Evolutionary conservation across 73 alveolate genomes (phyloP).

Genomic region (Tetrahymena malaccensis): DNA sequence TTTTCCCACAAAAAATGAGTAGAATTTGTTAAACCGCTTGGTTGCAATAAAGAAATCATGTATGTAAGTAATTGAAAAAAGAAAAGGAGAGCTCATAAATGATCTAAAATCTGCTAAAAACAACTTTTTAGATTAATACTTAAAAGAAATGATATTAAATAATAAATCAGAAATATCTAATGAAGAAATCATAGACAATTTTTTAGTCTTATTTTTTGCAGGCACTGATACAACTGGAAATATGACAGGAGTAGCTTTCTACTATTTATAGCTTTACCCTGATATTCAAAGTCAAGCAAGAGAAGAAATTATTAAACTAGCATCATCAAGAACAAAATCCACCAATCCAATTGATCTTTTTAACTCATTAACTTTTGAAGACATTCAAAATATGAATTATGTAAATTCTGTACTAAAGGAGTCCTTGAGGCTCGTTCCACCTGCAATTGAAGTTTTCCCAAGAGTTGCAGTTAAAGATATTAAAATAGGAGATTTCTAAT

Average conservation of each 20-base stretch:
- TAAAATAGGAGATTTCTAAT: background rate
- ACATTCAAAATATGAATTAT: background rate
- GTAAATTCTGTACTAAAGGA: background rate
- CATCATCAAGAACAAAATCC: background rate
- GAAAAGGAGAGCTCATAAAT: background rate
- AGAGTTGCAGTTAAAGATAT: background rate
- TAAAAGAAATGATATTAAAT: background rate
- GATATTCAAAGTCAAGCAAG: background rate
- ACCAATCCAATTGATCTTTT: background rate
- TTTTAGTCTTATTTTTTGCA: background rate
- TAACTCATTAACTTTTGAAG: background rate
- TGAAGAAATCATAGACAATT: background rate
- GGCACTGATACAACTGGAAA: background rate
- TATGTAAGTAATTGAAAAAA: background rate
- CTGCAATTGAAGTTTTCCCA: background rate
- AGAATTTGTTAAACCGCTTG: background rate
- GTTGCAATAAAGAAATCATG: background rate
- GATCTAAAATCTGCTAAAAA: background rate
- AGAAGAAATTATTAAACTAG: background rate
- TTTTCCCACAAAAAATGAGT: background rate
- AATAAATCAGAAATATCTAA: background rate
- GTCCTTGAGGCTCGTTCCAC: background rate
- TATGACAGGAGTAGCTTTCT: background rate
- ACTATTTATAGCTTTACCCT: background rate
- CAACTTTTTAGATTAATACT: no score